Percentiles rank a stretch among this genome's conserved stretches.
These are phyloP conservation scores for Chimonanthus praecox DNA, from an alignment of 164 flowering plant genomes.

Conservation along the genomic window DNA sequence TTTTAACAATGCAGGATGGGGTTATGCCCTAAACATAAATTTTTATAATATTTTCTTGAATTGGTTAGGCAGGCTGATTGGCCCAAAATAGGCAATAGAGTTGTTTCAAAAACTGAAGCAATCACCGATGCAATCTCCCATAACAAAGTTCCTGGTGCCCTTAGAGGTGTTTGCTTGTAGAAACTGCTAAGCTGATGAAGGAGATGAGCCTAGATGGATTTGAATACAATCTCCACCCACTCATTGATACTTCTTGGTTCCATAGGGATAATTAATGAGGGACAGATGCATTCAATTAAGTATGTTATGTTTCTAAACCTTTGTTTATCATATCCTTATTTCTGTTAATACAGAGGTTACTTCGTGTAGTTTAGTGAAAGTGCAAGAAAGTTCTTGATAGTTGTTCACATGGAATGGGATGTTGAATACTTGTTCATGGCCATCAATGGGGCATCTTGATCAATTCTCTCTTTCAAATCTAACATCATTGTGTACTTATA, in stretches of 20 bases:
- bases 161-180: conserved; percentile 91
- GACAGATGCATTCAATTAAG: conserved; percentile 3
- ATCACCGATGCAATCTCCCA: conserved; percentile 86
- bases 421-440: not conserved
- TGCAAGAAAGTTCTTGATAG: not conserved
- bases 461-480: not conserved
- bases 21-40: conserved; percentile 69
- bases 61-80: conserved; percentile 74
- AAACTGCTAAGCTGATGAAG: conserved; percentile 84
- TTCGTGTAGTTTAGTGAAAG: not conserved
- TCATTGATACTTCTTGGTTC: conserved; percentile 81
- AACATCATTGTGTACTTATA: not conserved
- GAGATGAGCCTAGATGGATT: conserved; percentile 73
- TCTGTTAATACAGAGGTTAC: no score
- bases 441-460: not conserved
- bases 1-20: conserved; percentile 75
- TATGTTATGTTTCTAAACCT: not conserved
- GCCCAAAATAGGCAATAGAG: conserved; percentile 68
- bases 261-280: conserved; percentile 76
- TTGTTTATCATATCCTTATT: not conserved
- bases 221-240: conserved; percentile 77
- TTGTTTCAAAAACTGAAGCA: conserved; percentile 71
- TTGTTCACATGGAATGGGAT: not conserved
- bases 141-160: conserved; percentile 83
- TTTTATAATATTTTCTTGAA: conserved; percentile 83